Percentiles rank a stretch among this genome's conserved stretches.
These are phyloP conservation scores for Oidium heveae DNA, from an alignment of 2,329 filamentous ascomycete species.

Conservation along the genomic window DNA sequence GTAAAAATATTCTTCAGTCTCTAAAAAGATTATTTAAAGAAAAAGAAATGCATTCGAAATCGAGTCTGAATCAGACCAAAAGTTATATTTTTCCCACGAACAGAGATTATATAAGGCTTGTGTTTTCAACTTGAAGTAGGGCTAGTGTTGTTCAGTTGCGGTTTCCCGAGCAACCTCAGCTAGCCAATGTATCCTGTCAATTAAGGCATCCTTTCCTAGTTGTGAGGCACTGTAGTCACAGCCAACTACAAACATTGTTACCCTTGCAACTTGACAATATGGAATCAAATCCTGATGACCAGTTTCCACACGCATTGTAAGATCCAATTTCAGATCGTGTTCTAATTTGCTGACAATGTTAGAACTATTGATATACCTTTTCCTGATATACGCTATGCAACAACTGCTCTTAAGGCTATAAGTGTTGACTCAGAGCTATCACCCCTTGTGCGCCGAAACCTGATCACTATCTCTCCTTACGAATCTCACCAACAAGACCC, in stretches of 20 bases:
- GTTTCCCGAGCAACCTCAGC: neutral
- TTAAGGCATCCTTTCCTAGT: neutral
- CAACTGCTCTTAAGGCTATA: slow-evolving; percentile 48
- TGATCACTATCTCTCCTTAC: slow-evolving; percentile 17
- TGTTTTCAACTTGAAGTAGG: too few species aligned
- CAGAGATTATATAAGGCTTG: too few species aligned
- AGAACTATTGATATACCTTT: slow-evolving; percentile 30
- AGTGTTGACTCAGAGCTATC: slow-evolving; percentile 79
- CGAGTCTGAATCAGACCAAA: too few species aligned
- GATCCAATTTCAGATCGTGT: slow-evolving; percentile 11
- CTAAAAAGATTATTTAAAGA: slow-evolving; percentile 6
- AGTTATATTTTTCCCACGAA: too few species aligned
- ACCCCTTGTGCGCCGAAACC: slow-evolving; percentile 45
- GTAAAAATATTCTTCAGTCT: slow-evolving; percentile 1
- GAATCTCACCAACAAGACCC: slow-evolving; percentile 1
- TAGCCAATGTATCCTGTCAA: neutral
- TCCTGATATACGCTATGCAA: slow-evolving; percentile 53
- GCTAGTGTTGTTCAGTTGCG: neutral
- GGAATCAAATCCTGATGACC: slow-evolving; percentile 15
- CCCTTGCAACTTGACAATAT: slow-evolving; percentile 2
- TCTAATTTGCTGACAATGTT: neutral
- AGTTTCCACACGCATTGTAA: slow-evolving; percentile 40
- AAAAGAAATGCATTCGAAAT: neutral
- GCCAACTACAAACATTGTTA: neutral
- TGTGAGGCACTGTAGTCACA: neutral